A percentile compares a stretch with the other conserved stretches of the same genome.
Evolutionary conservation across 1,284 basidiomycete species (phyloP).

Genomic region (Marasmius oreades): DNA sequence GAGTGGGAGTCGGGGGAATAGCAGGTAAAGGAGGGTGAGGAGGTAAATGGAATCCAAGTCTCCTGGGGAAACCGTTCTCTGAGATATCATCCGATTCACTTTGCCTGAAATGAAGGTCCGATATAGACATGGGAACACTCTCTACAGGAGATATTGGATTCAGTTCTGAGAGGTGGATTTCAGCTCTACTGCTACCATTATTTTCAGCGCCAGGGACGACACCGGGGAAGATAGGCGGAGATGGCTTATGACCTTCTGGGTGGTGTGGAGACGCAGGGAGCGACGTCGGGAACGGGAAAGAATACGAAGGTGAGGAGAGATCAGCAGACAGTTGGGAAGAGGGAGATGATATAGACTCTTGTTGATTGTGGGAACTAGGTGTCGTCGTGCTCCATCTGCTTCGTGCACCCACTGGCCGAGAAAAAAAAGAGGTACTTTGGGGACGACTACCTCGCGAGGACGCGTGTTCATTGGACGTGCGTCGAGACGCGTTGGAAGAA

Average conservation of each 20-base stretch:
- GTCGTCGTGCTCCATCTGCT: constrained; percentile 35
- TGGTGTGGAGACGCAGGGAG: constrained; percentile 39
- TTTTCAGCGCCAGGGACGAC: background rate
- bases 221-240: constrained; percentile 17
- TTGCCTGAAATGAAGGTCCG: constrained; percentile 61
- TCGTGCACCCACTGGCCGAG: constrained; percentile 11
- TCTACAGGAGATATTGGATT: constrained; percentile 53
- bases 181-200: background rate
- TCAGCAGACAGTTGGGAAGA: constrained; percentile 8
- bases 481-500: constrained; percentile 43
- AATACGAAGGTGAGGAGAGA: constrained; percentile 16
- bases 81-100: constrained; percentile 41
- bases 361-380: constrained; percentile 21
- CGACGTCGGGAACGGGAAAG: constrained; percentile 40
- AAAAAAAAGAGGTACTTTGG: constrained; percentile 2
- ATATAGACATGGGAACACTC: constrained; percentile 65
- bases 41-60: constrained; percentile 36
- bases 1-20: constrained; percentile 12
- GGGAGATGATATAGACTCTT: constrained; percentile 20
- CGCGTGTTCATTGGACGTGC: constrained; percentile 24
- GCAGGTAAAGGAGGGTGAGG: constrained; percentile 51
- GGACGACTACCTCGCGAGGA: background rate
- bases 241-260: constrained; percentile 18
- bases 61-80: constrained; percentile 27
- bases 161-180: constrained; percentile 10